A percentile compares a stretch with the other conserved stretches of the same genome.
Evolutionary conservation across 2,329 filamentous ascomycete species (phyloP).

Genomic region (Gaeumannomyces tritici): DNA sequence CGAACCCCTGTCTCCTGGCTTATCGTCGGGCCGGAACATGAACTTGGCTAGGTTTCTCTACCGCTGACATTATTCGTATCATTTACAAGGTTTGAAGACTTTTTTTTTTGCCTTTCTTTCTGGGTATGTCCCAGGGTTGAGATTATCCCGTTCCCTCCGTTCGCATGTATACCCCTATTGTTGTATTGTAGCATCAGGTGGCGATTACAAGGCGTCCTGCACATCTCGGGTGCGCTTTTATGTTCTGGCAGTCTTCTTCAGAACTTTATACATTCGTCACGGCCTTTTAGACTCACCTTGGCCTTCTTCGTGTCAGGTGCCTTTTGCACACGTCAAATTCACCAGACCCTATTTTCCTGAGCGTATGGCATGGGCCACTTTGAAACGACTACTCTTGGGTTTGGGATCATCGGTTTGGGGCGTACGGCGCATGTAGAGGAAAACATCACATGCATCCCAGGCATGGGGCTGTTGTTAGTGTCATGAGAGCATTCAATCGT

Average conservation of each 20-base stretch:
- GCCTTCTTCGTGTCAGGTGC: background rate
- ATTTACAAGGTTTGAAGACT: background rate
- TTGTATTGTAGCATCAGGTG: background rate
- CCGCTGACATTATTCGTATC: conserved; percentile 9
- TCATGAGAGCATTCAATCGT: background rate
- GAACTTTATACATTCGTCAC: background rate
- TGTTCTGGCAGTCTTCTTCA: too few relatives aligned
- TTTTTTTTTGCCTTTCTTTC: background rate
- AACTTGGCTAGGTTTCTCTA: conserved; percentile 39
- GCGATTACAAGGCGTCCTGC: background rate
- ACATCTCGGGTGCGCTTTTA: background rate
- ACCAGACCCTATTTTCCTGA: background rate
- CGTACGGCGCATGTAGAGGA: too few relatives aligned
- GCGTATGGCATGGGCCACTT: background rate
- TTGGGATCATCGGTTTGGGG: background rate
- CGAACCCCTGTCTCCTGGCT: conserved; percentile 19
- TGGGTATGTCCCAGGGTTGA: background rate
- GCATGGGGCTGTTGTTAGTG: background rate
- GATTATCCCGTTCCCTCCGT: background rate
- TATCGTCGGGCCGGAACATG: conserved; percentile 15
- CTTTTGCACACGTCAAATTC: background rate
- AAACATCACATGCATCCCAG: background rate
- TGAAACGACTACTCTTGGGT: background rate
- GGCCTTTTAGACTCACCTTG: background rate
- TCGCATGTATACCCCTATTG: background rate